Evolutionary conservation across 768 basidiomycete species (phyloP), one percentile per base, ranked within the genome.

Genomic region (Russula sp.): DNA sequence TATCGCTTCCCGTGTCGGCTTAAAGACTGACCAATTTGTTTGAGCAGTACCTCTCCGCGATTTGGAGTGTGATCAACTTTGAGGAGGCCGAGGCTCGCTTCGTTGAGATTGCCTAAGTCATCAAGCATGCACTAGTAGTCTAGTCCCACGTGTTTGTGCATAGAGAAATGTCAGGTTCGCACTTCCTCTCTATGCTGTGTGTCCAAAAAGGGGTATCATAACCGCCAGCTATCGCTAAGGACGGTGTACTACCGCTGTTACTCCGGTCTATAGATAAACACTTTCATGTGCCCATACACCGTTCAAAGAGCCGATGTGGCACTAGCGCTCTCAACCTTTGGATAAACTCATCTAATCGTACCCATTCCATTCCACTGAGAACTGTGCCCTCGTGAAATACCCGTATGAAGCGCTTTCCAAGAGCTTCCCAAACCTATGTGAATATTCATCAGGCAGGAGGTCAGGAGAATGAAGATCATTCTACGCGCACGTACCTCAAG

Each of bases 41-140:
- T 49, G 3, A 49, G 34, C 67, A 94, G 93, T 98, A 98, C 78
- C 85, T 98, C 73, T 84, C 82, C 50, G 93, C 93, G 22, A 93
- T 98, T 72, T 98, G 95, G 93, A 86, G 86, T 67, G 93, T 98
- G 62, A 83, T 98, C 81, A 93, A 97, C 80, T 98, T 93, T 76
- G 83, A 90, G 69, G 92, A 96, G 75, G 96, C 93, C 7, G 92
- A 94, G 71, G 76, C 77, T 64, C 75, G 82, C 64, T 73, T 75
- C 57, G 57, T 70, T 51, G 78, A 78, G 48, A 81, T 75, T 13
- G 58, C 70, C 25, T 70, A 73, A 64, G 18, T 34, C 39, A 10
- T 18, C 39, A 22, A 59, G 35, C 3, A 29, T 29, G 25, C 25
- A 3, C 8, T 20, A 32, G 25, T 18, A 11, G 9, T 2, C 25